Base-by-base conservation (phyloP, 2,329 filamentous ascomycete species). In the Calonectria honghensis region DNA sequence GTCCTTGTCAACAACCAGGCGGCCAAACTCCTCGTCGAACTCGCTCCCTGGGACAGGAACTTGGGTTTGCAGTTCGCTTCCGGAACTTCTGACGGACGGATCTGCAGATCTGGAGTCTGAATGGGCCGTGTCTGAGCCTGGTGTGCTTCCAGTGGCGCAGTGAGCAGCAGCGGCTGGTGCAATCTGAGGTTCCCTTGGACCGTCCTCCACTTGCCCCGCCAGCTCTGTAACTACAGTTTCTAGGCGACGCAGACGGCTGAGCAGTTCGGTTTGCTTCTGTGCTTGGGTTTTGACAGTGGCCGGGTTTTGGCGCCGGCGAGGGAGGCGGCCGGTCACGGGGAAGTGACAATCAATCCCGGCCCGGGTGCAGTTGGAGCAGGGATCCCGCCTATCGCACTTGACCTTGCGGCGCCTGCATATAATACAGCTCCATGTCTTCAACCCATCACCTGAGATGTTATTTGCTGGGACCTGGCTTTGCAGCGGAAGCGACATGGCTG, bases 371-470 rank as follows among this genome's bases (percentile, higher is more conserved):
- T 81, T 81, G 10, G 71, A 77, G 14, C 83, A 84, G 14, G 83
- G 83, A 0, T 82, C 78, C 45, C 76, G 74, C 70, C 83, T 78
- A 24, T 84, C 82, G 52, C 83, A 84, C 4, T 78, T 79, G 13
- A 83, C 68, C 41, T 84, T 83, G 68, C 82, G 82, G 0, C 81
- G 81, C 18, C 82, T 80, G 54, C 82, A 84, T 29, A 78, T 79
- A 32, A 83, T 76, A 57, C 82, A 84, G 74, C 81, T 84, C 82
- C 82, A 84, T 70, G 81, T 79, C 14, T 78, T 81, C 63, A 83
- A 78, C n/a, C 29, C 74, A 13, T 69, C 41, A 16, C 74, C 72
- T 32, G 76, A 67, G 35, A 41, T 59, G 65, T 70, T 63, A n/a
- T 74, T 64, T 11, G 70, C 9, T 41, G 16, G 45, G 13, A 16